Base-by-base conservation (phyloP, 352 stramenopile genomes). In the Peronospora destructor region DNA sequence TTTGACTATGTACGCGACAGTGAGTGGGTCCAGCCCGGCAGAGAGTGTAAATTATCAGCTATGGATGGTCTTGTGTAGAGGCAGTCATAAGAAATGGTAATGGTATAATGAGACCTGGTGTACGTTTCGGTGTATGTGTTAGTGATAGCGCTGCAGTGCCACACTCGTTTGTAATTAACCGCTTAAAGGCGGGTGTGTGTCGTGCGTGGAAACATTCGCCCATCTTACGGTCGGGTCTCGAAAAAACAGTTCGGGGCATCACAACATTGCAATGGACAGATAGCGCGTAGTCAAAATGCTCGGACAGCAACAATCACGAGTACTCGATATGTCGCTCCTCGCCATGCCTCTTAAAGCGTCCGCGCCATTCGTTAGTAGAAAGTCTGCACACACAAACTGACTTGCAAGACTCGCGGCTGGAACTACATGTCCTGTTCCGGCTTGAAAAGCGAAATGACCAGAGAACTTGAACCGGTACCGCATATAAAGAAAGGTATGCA, bases 161-260 rank as follows among this genome's bases (percentile, higher is more conserved):
- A 30, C 4, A 25, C n/a, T 47, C 6, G 44, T 46, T 32, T 41
- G 53, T 60, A 63, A 63, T 44, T 63, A 57, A 58, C 55, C 25
- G 30, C 17, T 28, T 36, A 55, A 47, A 45, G 10, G 40, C 50
- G 50, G 35, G 3, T 21, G 19, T 21, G 17, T 42, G 38, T 14
- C 36, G 50, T 45, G 38, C 38, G 38, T 44, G 17, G 11, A 17
- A 44, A 33, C 38, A 16, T 32, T 29, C 28, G 12, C 43, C 55
- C 48, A 63, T 53, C 48, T 53, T 45, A 58, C 48, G 55, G 54
- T 58, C 26, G 40, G 38, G 42, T 23, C 39, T 41, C 16, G 14
- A 49, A 52, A 49, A 47, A 43, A 50, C 28, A 59, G 35, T 54
- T 62, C 51, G 14, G 3, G 7, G 30, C 41, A 38, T 23, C 34